Evolutionary conservation across 805 yeast species (phyloP), one percentile per base, ranked within the genome.

Genomic region (Hagleromyces aurorensis): DNA sequence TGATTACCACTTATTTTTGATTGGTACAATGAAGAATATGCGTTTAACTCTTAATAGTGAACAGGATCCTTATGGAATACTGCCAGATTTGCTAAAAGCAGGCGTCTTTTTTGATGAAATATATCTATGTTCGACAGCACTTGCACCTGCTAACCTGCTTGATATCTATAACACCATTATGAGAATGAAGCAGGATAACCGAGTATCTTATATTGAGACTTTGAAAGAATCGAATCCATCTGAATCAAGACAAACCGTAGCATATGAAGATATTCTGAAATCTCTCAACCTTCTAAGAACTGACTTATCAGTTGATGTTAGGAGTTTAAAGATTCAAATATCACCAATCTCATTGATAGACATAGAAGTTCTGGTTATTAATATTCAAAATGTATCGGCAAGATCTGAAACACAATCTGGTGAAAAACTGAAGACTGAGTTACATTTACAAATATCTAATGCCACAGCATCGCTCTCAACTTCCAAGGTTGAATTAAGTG

Each of bases 291-390:
- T 52, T 18, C 57, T 89, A 20, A 75, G 77, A 41, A 80, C 95
- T 0, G 75, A 72, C 29, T 59, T 87, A 21, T 75, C 75, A 32
- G 77, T 84, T 1, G 58, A 64, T 18, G 54, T 85, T 13, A 78
- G 77, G 2, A 57, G 57, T 4, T 49, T 81, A 11, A 57, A 73
- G 27, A 37, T 78, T 1, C 85, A 79, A 31, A 68, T 86, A 0
- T 87, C 80, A 46, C 97, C 98, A 1, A 78, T 85, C 21, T 74
- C 91, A 6, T 67, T 89, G 36, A 63, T 72, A 24, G 96, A 91
- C 46, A 56, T 78, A 2, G 84, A 79, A 41, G 94, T 82, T 0
- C 59, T 89, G 40, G 76, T 75, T 3, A 55, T 79, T 3, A 67
- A 65, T 29, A 57, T 79, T 18, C 78, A 74, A 23, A 66, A 70